These are phyloP conservation scores for Kluyveromyces nonfermentans DNA, from an alignment of 805 yeast genomes.

Conservation along the genomic window DNA sequence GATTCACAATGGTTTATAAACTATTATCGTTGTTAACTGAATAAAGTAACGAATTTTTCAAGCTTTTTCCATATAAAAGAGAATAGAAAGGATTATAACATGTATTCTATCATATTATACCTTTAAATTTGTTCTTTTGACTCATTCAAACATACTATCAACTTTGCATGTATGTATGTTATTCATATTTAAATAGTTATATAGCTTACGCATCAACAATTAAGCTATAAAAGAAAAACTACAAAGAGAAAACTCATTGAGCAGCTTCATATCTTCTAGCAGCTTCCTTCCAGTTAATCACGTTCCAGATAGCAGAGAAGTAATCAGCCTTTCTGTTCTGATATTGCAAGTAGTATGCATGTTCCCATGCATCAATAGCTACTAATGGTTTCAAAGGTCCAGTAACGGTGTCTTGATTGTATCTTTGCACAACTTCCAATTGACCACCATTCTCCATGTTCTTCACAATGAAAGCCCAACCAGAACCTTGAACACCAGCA, in stretches of 20 bases:
- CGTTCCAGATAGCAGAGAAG: constrained; percentile 91
- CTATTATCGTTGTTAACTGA: too few species aligned
- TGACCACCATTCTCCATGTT: constrained; percentile 59
- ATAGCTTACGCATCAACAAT: neutral
- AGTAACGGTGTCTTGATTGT: constrained; percentile 80
- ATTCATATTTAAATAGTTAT: neutral
- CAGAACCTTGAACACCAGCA: constrained; percentile 90
- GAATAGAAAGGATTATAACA: too few species aligned
- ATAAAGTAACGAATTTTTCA: too few species aligned
- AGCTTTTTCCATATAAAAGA: neutral
- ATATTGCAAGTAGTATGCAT: constrained; percentile 90
- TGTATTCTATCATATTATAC: neutral
- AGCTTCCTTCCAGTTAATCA: constrained; percentile 89
- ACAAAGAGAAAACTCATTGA: too few species aligned
- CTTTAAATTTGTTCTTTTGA: neutral
- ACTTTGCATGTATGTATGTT: neutral
- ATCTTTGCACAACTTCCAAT: constrained; percentile 69
- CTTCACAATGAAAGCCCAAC: constrained; percentile 89
- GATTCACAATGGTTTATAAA: too few species aligned
- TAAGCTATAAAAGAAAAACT: neutral
- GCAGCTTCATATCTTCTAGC: constrained; percentile 50
- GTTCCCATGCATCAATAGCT: constrained; percentile 96
- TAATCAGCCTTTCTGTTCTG: constrained; percentile 86
- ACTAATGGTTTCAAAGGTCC: constrained; percentile 64
- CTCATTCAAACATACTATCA: neutral